phyloP scores from a whole-genome alignment of 2,329 filamentous ascomycete genomes.

The Claviceps sp. region DNA sequence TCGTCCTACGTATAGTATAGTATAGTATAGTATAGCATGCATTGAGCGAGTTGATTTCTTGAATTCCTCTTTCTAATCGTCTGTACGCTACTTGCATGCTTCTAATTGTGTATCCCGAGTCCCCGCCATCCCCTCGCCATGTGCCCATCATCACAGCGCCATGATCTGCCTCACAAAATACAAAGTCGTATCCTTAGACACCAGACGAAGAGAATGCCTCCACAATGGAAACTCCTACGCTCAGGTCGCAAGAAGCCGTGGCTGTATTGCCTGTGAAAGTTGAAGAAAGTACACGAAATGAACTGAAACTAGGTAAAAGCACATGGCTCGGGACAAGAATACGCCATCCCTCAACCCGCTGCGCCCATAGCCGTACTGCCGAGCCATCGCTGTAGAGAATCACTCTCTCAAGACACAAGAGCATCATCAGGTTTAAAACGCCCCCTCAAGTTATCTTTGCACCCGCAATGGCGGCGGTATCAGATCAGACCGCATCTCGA shows the following conservation, averaged over 20 bases:
- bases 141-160: neutral
- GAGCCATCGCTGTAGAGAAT: neutral
- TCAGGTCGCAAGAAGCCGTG: too few species aligned
- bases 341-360: neutral
- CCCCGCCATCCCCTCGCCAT: neutral
- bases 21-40: too few species aligned
- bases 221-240: neutral
- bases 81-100: too few species aligned
- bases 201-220: neutral
- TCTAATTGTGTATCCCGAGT: too few species aligned
- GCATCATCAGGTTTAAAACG: too few species aligned
- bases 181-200: neutral
- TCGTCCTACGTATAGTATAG: too few species aligned
- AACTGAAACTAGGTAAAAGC: too few species aligned
- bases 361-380: neutral
- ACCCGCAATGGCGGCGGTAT: slow-evolving; percentile 21
- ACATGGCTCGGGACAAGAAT: too few species aligned
- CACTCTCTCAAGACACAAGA: neutral
- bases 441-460: slow-evolving; percentile 12
- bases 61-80: too few species aligned
- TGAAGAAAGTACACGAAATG: too few species aligned
- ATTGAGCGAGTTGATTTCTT: too few species aligned
- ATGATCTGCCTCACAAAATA: neutral
- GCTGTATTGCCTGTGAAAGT: too few species aligned
- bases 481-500: slow-evolving; percentile 20